Base-by-base conservation (phyloP, 2,329 filamentous ascomycete genomes). In the Chaetoscypha palmicola region DNA sequence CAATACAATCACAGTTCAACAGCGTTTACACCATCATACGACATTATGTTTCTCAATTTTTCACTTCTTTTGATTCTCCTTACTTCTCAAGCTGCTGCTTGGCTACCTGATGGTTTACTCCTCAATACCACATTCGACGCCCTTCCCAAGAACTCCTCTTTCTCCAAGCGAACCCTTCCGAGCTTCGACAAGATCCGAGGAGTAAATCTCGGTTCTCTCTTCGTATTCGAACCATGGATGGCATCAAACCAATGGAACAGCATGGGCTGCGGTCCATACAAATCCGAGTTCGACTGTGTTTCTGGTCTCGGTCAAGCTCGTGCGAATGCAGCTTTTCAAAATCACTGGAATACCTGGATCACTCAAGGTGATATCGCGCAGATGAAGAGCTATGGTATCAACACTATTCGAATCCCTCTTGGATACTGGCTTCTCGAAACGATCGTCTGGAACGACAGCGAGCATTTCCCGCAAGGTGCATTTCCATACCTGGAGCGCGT, bases 371-470 rank as follows among this genome's bases (percentile, higher is more conserved):
- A 74, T 53, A 64, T 74, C 42, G 46, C 55, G 4, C 51, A 65
- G 46, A 74, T 74, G 61, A 52, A 58, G 11, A 62, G 56, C 30
- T 68, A 64, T 40, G 70, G 70, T 0, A 50, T 74, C 19, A 73
- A 74, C 46, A 70, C 69, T 1, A 63, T 73, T 31, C 62, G 70
- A 8, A 68, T 74, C 17, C 71, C 70, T 0, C 63, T 74, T 1
- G 71, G 71, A 3, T 74, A 70, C 52, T 74, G 71, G 71, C 65
- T 74, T 43, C 58, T 65, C 16, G 71, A 74, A 51, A 63, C 64
- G 39, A 50, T 70, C 5, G 68, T 73, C 11, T 63, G 68, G 35
- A 28, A 46, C 10, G 58, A 66, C 34, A 67, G 62, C 38, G 71
- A 73, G 53, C 61, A 69, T 38, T 74, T 74, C 43, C 69, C 70